Percentiles rank a stretch among this genome's conserved stretches.
Evolutionary conservation across 2,329 filamentous ascomycete genomes (phyloP).

Genomic region (Dothideomycetidae sp.): DNA sequence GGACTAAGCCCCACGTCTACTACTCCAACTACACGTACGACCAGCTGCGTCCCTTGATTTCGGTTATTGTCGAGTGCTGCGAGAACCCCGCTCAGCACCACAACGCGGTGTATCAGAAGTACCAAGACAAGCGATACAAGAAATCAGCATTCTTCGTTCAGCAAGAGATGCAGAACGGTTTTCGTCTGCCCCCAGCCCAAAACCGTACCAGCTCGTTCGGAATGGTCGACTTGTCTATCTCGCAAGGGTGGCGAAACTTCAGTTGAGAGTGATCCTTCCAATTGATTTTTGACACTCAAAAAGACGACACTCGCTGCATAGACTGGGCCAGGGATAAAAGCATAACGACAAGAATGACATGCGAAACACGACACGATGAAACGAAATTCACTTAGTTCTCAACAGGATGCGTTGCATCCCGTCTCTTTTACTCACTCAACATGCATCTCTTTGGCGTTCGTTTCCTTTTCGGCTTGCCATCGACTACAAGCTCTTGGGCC

Average conservation of each 20-base stretch:
- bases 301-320: not conserved
- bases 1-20: conserved; percentile 71
- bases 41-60: conserved; percentile 66
- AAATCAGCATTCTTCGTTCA: conserved; percentile 69
- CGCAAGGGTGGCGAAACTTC: conserved; percentile 5
- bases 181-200: conserved; percentile 31
- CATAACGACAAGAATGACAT: not conserved
- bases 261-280: conserved; percentile 7
- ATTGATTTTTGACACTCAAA: too few relatives aligned
- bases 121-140: conserved; percentile 76
- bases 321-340: not conserved
- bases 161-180: conserved; percentile 51
- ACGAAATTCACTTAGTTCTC: not conserved
- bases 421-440: not conserved
- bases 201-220: conserved; percentile 11
- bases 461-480: too few relatives aligned
- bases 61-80: conserved; percentile 76
- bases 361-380: not conserved
- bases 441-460: too few relatives aligned
- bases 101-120: conserved; percentile 79
- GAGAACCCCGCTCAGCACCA: conserved; percentile 70
- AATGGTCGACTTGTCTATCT: conserved; percentile 6
- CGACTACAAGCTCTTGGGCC: too few relatives aligned
- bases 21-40: conserved; percentile 86
- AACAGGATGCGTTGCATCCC: not conserved